phyloP scores from a whole-genome alignment of 2,329 filamentous ascomycete species.

The Microthyrium microscopicum region DNA sequence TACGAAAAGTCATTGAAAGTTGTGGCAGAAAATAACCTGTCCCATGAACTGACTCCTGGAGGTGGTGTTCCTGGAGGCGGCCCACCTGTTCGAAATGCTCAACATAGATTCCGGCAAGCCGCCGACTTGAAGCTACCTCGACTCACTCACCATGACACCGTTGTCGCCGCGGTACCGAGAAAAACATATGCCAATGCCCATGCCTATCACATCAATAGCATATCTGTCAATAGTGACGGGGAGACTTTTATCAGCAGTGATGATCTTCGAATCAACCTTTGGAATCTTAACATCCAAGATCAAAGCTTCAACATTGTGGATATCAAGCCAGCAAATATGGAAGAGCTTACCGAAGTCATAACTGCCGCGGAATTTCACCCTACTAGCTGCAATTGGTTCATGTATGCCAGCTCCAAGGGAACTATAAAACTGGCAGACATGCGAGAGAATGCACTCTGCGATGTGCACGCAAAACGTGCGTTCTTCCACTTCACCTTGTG shows the following conservation, averaged over 20 bases:
- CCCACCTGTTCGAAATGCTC: conserved; percentile 57
- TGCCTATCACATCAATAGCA: conserved; percentile 99
- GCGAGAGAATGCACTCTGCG: conserved; percentile 90
- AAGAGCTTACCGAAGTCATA: conserved; percentile 96
- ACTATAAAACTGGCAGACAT: conserved; percentile 98
- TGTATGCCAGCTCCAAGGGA: conserved; percentile 98
- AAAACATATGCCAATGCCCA: conserved; percentile 97
- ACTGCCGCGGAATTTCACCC: conserved; percentile 97
- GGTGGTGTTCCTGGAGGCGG: conserved; percentile 55
- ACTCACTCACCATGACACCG: conserved; percentile 94
- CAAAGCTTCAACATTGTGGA: conserved; percentile 99
- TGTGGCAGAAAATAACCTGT: conserved; percentile 96
- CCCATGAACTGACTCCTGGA: conserved; percentile 74
- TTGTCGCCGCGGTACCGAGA: conserved; percentile 87
- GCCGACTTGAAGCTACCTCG: conserved; percentile 83
- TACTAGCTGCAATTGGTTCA: conserved; percentile 97
- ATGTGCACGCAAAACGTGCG: conserved; percentile 88
- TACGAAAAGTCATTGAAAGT: conserved; percentile 99
- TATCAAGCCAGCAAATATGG: conserved; percentile 99
- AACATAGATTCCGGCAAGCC: conserved; percentile 60
- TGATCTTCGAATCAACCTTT: conserved; percentile 91
- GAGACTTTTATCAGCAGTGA: conserved; percentile 99
- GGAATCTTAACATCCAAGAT: conserved; percentile 98
- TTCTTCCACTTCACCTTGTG: conserved; percentile 10
- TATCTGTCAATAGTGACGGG: conserved; percentile 98